Percentiles rank a stretch among this genome's conserved stretches.
phyloP scores from a whole-genome alignment of 345 rosid species.

The Citrus maxima region DNA sequence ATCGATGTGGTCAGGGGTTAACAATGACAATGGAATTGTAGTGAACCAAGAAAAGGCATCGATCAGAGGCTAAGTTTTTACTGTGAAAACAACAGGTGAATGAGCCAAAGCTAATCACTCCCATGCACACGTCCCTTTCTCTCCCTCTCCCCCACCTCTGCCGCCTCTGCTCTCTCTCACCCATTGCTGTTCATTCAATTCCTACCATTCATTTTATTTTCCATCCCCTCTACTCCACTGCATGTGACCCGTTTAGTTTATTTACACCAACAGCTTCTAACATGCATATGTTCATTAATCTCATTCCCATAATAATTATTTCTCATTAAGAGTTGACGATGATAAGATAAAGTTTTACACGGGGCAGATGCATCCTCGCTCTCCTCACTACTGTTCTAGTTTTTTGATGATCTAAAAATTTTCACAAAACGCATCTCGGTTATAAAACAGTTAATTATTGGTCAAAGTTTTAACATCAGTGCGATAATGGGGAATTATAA shows the following conservation, averaged over 20 bases:
- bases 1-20: neutral
- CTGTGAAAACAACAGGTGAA: conserved; percentile 89
- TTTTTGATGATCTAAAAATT: no score
- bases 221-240: neutral
- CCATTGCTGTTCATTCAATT: neutral
- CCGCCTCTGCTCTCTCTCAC: conserved; percentile 56
- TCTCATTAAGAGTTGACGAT: no score
- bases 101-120: conserved; percentile 70
- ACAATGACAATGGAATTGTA: conserved; percentile 43
- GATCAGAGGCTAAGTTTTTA: conserved; percentile 28
- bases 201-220: neutral
- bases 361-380: no score
- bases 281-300: no score
- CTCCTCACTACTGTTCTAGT: no score
- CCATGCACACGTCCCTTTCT: conserved; percentile 99
- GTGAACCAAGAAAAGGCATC: conserved; percentile 51
- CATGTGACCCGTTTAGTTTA: conserved; percentile 7
- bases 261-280: conserved; percentile 11
- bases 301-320: no score
- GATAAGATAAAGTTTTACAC: no score
- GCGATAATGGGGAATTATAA: no score
- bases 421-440: no score
- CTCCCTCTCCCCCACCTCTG: conserved; percentile 81
- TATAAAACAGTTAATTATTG: no score
- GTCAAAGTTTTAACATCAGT: no score